phyloP scores from a whole-genome alignment of 2,329 filamentous ascomycete species.

The Aspergillus costaricaensis region DNA sequence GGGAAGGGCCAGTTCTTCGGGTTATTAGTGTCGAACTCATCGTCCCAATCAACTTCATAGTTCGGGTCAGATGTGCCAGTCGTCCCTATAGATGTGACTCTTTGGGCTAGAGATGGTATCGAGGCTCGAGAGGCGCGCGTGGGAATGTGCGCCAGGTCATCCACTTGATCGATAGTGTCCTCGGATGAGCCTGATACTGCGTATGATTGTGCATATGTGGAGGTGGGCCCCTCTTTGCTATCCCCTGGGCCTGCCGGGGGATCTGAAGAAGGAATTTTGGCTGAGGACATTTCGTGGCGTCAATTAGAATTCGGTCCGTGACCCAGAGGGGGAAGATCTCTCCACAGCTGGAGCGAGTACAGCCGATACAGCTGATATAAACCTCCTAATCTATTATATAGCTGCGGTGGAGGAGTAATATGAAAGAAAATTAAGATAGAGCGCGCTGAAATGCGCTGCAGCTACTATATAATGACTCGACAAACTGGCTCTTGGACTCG shows the following conservation, averaged over 20 bases:
- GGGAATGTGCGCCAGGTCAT: conserved; percentile 31
- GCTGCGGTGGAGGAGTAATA: neutral
- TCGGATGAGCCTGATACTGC: conserved; percentile 29
- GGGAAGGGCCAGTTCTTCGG: conserved; percentile 68
- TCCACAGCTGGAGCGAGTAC: neutral
- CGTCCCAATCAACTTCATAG: conserved; percentile 73
- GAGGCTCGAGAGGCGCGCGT: conserved; percentile 35
- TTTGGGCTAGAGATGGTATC: conserved; percentile 40
- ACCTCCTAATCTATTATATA: neutral
- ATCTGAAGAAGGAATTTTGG: conserved; percentile 6
- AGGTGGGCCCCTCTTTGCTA: conserved; percentile 14
- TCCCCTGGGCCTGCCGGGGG: conserved; percentile 5
- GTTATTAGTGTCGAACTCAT: conserved; percentile 62
- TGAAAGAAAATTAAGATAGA: neutral
- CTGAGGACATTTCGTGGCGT: conserved; percentile 22
- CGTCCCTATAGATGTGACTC: conserved; percentile 49
- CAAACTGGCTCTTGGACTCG: neutral
- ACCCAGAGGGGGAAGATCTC: neutral
- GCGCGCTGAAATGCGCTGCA: neutral
- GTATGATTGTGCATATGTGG: conserved; percentile 30
- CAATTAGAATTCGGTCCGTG: neutral
- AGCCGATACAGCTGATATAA: neutral
- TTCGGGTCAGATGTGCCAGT: conserved; percentile 55
- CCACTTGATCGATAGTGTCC: conserved; percentile 28
- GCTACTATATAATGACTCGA: neutral